These are phyloP conservation scores for Heterobasidion occidentale DNA, from an alignment of 1,284 basidiomycete species.

Conservation along the genomic window DNA sequence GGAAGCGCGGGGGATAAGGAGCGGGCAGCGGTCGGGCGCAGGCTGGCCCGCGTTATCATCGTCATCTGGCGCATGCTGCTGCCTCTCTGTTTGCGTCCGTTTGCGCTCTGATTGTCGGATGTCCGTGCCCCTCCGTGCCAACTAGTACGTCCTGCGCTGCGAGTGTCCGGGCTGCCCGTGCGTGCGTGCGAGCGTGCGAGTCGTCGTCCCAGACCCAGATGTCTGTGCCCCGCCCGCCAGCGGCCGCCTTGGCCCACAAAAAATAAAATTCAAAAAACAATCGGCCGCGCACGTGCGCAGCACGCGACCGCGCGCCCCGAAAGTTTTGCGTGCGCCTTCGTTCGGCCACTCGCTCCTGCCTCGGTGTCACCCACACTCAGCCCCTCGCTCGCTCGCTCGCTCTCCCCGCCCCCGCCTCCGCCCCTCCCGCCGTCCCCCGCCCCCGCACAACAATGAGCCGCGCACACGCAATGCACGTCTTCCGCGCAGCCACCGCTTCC, in stretches of 20 bases:
- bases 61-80: not conserved
- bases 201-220: too few species aligned
- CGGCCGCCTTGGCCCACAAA: not conserved
- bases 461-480: slow-evolving; percentile 36
- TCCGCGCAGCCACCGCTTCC: slow-evolving; percentile 50
- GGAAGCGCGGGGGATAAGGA: slow-evolving; percentile 5
- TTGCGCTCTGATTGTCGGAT: not conserved
- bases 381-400: too few species aligned
- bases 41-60: not conserved
- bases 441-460: slow-evolving; percentile 34
- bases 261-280: not conserved
- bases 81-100: slow-evolving; percentile 3
- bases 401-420: not conserved
- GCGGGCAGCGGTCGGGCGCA: not conserved
- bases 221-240: too few species aligned
- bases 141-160: too few species aligned
- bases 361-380: not conserved
- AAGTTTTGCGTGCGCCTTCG: not conserved
- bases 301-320: not conserved
- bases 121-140: not conserved
- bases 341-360: not conserved
- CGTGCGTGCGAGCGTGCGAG: too few species aligned
- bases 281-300: not conserved
- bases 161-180: too few species aligned
- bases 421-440: slow-evolving; percentile 11